Percentiles rank a stretch among this genome's conserved stretches.
These are phyloP conservation scores for Trichophyton mentagrophytes DNA, from an alignment of 2,329 filamentous ascomycete genomes.

Conservation along the genomic window DNA sequence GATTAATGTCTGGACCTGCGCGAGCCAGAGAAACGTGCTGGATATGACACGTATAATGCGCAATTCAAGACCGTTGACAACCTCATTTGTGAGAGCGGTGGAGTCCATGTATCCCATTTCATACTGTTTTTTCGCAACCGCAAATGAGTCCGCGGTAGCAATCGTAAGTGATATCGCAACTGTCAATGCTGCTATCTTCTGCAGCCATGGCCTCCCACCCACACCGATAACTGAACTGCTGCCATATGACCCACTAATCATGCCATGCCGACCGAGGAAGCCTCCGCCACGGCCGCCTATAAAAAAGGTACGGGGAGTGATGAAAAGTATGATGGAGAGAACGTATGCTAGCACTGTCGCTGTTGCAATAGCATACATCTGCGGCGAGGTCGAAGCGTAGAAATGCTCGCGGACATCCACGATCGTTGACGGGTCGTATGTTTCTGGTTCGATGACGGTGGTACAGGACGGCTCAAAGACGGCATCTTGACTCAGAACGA, in stretches of 20 bases:
- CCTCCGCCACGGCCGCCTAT: slow-evolving; percentile 55
- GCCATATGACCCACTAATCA: slow-evolving; percentile 66
- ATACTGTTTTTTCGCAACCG: slow-evolving; percentile 73
- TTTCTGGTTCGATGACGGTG: slow-evolving; percentile 13
- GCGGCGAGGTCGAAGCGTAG: slow-evolving; percentile 83
- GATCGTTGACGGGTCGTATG: slow-evolving; percentile 35
- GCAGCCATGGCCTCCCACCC: slow-evolving; percentile 84
- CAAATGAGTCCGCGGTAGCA: slow-evolving; percentile 81
- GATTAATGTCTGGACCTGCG: slow-evolving; percentile 92
- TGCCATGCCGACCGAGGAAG: slow-evolving; percentile 65
- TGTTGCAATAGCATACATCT: slow-evolving; percentile 82
- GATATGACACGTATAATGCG: slow-evolving; percentile 86
- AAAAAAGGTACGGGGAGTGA: slow-evolving; percentile 87
- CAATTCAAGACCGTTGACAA: slow-evolving; percentile 73
- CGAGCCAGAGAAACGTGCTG: slow-evolving; percentile 92
- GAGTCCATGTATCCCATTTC: slow-evolving; percentile 67
- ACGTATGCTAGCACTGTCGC: slow-evolving; percentile 86
- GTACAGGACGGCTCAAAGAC: slow-evolving; percentile 39
- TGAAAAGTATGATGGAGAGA: slow-evolving; percentile 83
- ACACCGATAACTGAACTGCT: slow-evolving; percentile 63
- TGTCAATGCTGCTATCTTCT: slow-evolving; percentile 55
- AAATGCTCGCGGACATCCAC: slow-evolving; percentile 73
- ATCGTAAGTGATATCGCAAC: slow-evolving; percentile 78
- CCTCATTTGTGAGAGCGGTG: slow-evolving; percentile 57
- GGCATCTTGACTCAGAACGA: slow-evolving; percentile 38